A percentile compares a stretch with the other conserved stretches of the same genome.
Conservation (phyloP, 768 basidiomycete species). For the Hericium rajendrae region DNA sequence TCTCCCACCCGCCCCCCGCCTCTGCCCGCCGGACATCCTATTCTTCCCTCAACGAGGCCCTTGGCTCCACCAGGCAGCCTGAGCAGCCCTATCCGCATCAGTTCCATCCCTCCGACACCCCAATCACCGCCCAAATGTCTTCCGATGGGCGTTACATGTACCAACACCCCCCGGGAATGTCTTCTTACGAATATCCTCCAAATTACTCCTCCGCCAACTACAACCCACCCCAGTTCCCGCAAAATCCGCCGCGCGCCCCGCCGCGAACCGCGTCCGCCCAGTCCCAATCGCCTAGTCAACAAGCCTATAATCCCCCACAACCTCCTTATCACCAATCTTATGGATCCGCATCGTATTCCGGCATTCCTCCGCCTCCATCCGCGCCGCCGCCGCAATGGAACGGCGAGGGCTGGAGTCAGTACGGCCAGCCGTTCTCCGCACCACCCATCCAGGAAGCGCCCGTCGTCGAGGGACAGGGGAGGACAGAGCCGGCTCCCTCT, state of each 20-base stretch:
- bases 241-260: conserved; percentile 16
- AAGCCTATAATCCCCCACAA: conserved; percentile 16
- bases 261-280: conserved; percentile 19
- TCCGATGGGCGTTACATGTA: conserved; percentile 50
- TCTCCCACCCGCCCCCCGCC: conserved; percentile 6
- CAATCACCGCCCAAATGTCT: conserved; percentile 27
- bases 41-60: conserved; percentile 17
- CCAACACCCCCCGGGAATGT: conserved; percentile 32
- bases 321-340: conserved; percentile 13
- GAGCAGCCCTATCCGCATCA: conserved; percentile 11
- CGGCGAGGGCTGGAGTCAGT: conserved; percentile 14
- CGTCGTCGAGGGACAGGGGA: conserved; percentile 20
- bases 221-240: conserved; percentile 20
- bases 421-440: conserved; percentile 4
- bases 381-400: conserved; percentile 13
- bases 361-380: conserved; percentile 6
- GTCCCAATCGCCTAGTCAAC: conserved; percentile 20
- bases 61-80: conserved; percentile 10
- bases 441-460: conserved; percentile 6
- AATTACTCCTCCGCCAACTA: conserved; percentile 28
- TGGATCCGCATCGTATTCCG: conserved; percentile 11
- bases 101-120: conserved; percentile 1
- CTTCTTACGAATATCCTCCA: conserved; percentile 40
- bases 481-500: conserved; percentile 23
- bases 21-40: conserved; percentile 11